phyloP scores from a whole-genome alignment of 2,329 filamentous ascomycete genomes.

The Hypoxylon sp. region DNA sequence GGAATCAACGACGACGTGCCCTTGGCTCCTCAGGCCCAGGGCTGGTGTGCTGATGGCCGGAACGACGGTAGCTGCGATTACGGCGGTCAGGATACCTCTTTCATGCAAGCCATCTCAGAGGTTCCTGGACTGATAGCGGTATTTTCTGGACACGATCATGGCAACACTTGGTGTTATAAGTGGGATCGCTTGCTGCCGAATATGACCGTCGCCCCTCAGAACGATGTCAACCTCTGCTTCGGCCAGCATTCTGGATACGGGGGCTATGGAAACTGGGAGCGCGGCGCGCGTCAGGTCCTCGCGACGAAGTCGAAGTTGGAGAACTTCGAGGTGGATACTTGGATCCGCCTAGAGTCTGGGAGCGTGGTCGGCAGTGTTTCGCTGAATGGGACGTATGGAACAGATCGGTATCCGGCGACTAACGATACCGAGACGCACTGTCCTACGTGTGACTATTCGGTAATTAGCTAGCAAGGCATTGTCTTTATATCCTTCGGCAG shows the following conservation, averaged over 20 bases:
- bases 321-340: slow-evolving; percentile 63
- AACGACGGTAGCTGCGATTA: slow-evolving; percentile 55
- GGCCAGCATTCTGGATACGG: slow-evolving; percentile 77
- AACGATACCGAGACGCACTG: slow-evolving; percentile 52
- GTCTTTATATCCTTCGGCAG: neutral
- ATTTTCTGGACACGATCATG: slow-evolving; percentile 76
- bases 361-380: slow-evolving; percentile 62
- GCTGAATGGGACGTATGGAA: slow-evolving; percentile 70
- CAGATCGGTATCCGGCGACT: slow-evolving; percentile 63
- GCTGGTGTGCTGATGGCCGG: slow-evolving; percentile 58
- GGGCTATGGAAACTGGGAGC: slow-evolving; percentile 73
- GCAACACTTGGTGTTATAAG: slow-evolving; percentile 68
- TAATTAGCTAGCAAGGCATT: neutral
- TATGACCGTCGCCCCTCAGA: slow-evolving; percentile 52
- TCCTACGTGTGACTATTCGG: slow-evolving; percentile 46
- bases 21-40: slow-evolving; percentile 57
- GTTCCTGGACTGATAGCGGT: slow-evolving; percentile 67
- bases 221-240: slow-evolving; percentile 62
- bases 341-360: slow-evolving; percentile 70
- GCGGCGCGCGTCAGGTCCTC: slow-evolving; percentile 68
- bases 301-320: slow-evolving; percentile 58
- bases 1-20: slow-evolving; percentile 61
- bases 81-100: slow-evolving; percentile 66
- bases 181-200: slow-evolving; percentile 54
- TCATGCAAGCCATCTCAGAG: slow-evolving; percentile 70